Conservation (phyloP, 177 flowering plant genomes). For the Tripterygium wilfordii region DNA sequence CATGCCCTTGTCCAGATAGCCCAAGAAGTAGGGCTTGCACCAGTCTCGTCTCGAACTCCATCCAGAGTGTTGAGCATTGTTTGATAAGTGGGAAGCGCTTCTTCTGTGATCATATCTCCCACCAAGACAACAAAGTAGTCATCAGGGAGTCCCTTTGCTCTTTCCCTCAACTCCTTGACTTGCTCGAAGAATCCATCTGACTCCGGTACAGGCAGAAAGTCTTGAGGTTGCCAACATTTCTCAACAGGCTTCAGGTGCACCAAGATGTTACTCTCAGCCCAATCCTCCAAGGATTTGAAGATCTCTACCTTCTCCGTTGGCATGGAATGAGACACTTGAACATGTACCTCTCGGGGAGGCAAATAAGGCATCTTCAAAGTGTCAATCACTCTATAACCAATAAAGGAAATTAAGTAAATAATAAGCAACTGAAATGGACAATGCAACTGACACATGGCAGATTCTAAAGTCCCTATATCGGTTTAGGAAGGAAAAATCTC, state of each 20-base stretch:
- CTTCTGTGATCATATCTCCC: slow-evolving; percentile 43
- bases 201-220: slow-evolving; percentile 33
- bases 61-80: slow-evolving; percentile 38
- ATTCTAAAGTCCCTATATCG: too few species aligned
- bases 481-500: too few species aligned
- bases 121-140: slow-evolving; percentile 42
- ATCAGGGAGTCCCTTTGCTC: slow-evolving; percentile 34
- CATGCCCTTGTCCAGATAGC: slow-evolving; percentile 44
- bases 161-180: slow-evolving; percentile 31
- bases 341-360: slow-evolving; percentile 18
- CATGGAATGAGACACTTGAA: slow-evolving; percentile 21
- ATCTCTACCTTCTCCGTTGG: slow-evolving; percentile 19
- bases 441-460: too few species aligned
- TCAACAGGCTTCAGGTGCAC: slow-evolving; percentile 40
- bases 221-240: slow-evolving; percentile 40
- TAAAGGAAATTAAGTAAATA: neutral
- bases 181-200: slow-evolving; percentile 38
- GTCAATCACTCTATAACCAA: slow-evolving; percentile 10
- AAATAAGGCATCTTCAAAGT: slow-evolving; percentile 8
- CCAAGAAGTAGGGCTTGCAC: slow-evolving; percentile 38
- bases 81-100: slow-evolving; percentile 48
- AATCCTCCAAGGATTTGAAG: slow-evolving; percentile 23
- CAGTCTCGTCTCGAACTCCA: slow-evolving; percentile 41
- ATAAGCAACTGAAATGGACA: neutral
- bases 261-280: slow-evolving; percentile 35